These are phyloP conservation scores for Kitagawia praeruptora DNA, from an alignment of 129 eudicot genomes.

Conservation along the genomic window DNA sequence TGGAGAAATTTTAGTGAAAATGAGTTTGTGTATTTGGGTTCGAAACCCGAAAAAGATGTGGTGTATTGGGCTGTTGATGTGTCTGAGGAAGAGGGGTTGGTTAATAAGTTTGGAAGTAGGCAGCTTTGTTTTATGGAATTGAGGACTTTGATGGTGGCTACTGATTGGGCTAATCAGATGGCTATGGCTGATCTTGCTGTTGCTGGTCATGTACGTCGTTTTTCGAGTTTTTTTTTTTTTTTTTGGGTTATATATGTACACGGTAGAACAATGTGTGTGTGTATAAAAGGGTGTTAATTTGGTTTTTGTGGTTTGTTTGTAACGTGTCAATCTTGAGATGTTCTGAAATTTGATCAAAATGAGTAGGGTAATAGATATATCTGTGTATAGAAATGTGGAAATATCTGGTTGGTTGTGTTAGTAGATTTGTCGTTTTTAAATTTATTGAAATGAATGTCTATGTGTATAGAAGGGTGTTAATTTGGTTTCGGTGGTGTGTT, in stretches of 20 bases:
- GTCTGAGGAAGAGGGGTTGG: slow-evolving; percentile 50
- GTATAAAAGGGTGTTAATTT: background rate
- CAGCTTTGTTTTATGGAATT: slow-evolving; percentile 64
- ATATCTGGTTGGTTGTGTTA: background rate
- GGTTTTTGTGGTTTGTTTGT: background rate
- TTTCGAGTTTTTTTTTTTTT: background rate
- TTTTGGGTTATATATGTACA: background rate
- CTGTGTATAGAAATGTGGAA: background rate
- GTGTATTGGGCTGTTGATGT: slow-evolving; percentile 87
- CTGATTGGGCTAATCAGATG: slow-evolving; percentile 68
- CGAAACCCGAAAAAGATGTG: slow-evolving; percentile 35
- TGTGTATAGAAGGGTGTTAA: background rate
- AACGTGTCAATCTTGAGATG: background rate
- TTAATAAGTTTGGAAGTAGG: slow-evolving; percentile 41
- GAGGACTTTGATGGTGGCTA: slow-evolving; percentile 97
- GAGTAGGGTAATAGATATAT: background rate
- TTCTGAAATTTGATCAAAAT: background rate
- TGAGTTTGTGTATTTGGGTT: slow-evolving; percentile 73
- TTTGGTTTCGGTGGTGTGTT: background rate
- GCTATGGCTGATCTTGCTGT: slow-evolving; percentile 81
- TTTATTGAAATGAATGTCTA: background rate
- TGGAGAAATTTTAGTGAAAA: slow-evolving; percentile 41
- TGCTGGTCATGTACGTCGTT: slow-evolving; percentile 75
- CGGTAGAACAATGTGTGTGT: background rate
- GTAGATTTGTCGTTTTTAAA: background rate